Conservation (phyloP, 2,329 filamentous ascomycete genomes). For the Mycosphaerella sp. region DNA sequence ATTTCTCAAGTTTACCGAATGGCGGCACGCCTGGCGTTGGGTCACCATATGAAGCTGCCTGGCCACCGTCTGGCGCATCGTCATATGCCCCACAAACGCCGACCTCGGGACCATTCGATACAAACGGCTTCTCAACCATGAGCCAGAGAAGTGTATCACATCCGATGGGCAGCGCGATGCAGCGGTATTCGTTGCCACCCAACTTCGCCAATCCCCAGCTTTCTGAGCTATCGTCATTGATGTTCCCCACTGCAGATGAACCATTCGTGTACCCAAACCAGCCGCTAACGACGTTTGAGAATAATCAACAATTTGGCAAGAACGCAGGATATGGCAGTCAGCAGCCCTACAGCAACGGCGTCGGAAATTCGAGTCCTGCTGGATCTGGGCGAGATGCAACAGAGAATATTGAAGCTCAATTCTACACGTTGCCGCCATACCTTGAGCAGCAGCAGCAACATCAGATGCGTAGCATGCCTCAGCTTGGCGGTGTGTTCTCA, state of each 20-base stretch:
- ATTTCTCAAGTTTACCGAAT: constrained; percentile 24
- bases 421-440: constrained; percentile 67
- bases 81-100: constrained; percentile 27
- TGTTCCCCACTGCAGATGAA: constrained; percentile 67
- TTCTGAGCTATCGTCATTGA: constrained; percentile 67
- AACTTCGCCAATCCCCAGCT: constrained; percentile 43
- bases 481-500: constrained; percentile 19
- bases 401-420: constrained; percentile 66
- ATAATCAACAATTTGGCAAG: constrained; percentile 37
- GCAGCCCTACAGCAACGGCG: constrained; percentile 13
- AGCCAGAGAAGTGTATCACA: constrained; percentile 19
- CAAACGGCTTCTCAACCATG: constrained; percentile 13
- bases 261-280: constrained; percentile 76
- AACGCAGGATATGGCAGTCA: constrained; percentile 14
- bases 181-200: constrained; percentile 23
- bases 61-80: constrained; percentile 25
- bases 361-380: constrained; percentile 12
- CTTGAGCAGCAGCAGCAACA: constrained; percentile 49
- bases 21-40: constrained; percentile 10
- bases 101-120: constrained; percentile 20
- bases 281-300: constrained; percentile 56
- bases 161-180: constrained; percentile 19
- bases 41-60: constrained; percentile 19
- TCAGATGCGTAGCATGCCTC: constrained; percentile 15
- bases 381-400: constrained; percentile 21